Conservation (phyloP, 148 eudicot genomes). For the Persicaria maculosa region DNA sequence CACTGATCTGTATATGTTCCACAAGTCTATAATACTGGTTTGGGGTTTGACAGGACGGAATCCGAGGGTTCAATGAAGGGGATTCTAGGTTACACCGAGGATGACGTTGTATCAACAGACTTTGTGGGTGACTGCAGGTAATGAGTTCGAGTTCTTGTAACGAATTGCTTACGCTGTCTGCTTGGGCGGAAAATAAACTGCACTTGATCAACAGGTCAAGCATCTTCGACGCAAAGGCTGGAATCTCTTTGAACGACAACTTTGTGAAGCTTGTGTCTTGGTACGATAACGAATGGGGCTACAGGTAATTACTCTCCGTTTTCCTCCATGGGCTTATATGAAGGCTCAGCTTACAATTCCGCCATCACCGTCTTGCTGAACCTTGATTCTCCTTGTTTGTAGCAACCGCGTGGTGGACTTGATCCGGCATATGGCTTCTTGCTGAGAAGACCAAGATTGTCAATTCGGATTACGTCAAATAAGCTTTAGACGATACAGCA, state of each 20-base stretch:
- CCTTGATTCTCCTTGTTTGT: conserved; percentile 14
- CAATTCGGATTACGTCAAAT: not conserved
- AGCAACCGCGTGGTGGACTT: conserved; percentile 63
- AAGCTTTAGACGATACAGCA: not conserved
- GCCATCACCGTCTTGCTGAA: not conserved
- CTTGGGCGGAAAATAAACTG: not conserved
- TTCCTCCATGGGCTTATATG: not conserved
- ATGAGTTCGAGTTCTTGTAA: not conserved
- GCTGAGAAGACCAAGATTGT: conserved; percentile 3
- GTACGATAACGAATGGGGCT: conserved; percentile 79
- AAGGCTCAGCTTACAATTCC: too few relatives aligned
- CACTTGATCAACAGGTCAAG: conserved; percentile 37
- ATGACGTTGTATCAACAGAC: conserved; percentile 65
- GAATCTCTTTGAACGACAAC: conserved; percentile 53
- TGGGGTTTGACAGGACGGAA: conserved; percentile 31
- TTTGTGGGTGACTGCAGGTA: conserved; percentile 59
- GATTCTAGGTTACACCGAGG: conserved; percentile 65
- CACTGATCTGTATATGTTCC: too few relatives aligned
- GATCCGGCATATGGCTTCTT: conserved; percentile 36
- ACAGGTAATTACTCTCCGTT: conserved; percentile 36
- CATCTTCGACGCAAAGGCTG: conserved; percentile 71
- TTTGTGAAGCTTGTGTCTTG: conserved; percentile 67
- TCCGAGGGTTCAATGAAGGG: conserved; percentile 53
- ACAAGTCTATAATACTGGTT: not conserved
- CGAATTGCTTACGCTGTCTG: not conserved